A percentile compares a stretch with the other conserved stretches of the same genome.
Evolutionary conservation across 805 yeast species (phyloP).

Genomic region (Torulaspora quercuum): DNA sequence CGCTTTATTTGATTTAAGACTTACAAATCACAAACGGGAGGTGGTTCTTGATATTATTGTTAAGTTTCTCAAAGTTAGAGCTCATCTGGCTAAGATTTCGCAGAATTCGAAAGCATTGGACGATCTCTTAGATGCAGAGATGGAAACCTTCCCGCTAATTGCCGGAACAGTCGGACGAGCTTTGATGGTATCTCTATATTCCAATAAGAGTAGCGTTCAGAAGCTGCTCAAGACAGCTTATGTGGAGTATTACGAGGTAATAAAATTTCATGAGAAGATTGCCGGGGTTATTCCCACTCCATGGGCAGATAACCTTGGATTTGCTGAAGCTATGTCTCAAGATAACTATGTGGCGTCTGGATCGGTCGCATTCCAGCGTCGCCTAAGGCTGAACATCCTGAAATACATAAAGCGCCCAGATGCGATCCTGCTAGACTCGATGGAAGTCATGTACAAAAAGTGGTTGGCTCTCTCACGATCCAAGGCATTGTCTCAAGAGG

Average conservation of each 20-base stretch:
- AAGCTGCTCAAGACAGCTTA: constrained; percentile 45
- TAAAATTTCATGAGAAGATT: constrained; percentile 29
- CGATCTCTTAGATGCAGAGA: constrained; percentile 28
- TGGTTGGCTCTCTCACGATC: constrained; percentile 26
- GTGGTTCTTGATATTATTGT: constrained; percentile 40
- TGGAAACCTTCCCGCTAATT: constrained; percentile 33
- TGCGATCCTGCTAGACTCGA: constrained; percentile 31
- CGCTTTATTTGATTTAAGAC: constrained; percentile 32
- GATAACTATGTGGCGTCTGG: constrained; percentile 59
- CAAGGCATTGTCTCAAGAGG: constrained; percentile 32
- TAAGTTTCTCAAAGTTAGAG: constrained; percentile 40
- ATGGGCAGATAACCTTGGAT: constrained; percentile 35
- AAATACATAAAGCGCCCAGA: constrained; percentile 27
- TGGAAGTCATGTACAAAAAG: constrained; percentile 39
- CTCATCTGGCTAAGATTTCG: constrained; percentile 31
- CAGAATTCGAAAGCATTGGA: constrained; percentile 26
- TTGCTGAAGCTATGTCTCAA: constrained; percentile 45
- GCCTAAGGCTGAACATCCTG: constrained; percentile 46
- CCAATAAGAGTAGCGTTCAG: constrained; percentile 50
- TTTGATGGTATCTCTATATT: constrained; percentile 48
- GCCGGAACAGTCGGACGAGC: constrained; percentile 49
- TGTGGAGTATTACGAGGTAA: constrained; percentile 26
- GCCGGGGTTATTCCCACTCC: constrained; percentile 23
- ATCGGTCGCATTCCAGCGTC: constrained; percentile 68
- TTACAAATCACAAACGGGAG: constrained; percentile 35